These are phyloP conservation scores for Plantago coronopus DNA, from an alignment of 305 asterid genomes.

Conservation along the genomic window DNA sequence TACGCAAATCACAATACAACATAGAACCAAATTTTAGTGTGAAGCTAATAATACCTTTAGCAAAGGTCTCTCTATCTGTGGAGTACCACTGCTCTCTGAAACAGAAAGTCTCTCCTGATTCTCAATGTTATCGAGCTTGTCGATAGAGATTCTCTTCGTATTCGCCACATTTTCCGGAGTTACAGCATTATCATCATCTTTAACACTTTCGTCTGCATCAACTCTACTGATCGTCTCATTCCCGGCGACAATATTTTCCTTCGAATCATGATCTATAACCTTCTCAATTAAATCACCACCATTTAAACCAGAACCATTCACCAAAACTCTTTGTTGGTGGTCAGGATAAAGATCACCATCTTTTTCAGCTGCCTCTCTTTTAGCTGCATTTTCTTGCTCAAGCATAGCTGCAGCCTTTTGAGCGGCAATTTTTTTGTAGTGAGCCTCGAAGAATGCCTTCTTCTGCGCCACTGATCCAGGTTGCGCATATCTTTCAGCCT, in stretches of 20 bases:
- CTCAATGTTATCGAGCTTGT: conserved; percentile 16
- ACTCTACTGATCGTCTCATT: background rate
- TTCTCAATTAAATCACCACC: conserved; percentile 14
- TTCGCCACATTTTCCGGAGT: conserved; percentile 16
- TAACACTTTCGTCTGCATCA: conserved; percentile 15
- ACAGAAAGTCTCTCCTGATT: conserved; percentile 35
- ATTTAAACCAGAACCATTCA: conserved; percentile 17
- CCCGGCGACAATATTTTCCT: conserved; percentile 1
- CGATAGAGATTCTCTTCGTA: conserved; percentile 14
- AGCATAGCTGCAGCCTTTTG: conserved; percentile 69
- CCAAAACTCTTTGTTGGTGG: conserved; percentile 8
- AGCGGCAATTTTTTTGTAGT: conserved; percentile 89
- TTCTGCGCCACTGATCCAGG: conserved; percentile 95
- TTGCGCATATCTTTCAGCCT: conserved; percentile 73
- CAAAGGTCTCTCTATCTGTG: conserved; percentile 57
- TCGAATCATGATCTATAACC: too few species aligned
- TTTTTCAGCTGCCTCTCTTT: conserved; percentile 17
- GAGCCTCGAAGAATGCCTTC: conserved; percentile 96
- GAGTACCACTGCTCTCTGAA: conserved; percentile 45
- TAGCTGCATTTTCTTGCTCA: conserved; percentile 49
- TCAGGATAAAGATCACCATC: conserved; percentile 1
- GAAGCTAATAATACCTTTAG: conserved; percentile 33
- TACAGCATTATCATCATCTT: conserved; percentile 16
- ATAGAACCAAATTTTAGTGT: background rate
- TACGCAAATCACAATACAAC: background rate